Evolutionary conservation across 2,329 filamentous ascomycete genomes (phyloP).

Genomic region (Diaporthe citri): DNA sequence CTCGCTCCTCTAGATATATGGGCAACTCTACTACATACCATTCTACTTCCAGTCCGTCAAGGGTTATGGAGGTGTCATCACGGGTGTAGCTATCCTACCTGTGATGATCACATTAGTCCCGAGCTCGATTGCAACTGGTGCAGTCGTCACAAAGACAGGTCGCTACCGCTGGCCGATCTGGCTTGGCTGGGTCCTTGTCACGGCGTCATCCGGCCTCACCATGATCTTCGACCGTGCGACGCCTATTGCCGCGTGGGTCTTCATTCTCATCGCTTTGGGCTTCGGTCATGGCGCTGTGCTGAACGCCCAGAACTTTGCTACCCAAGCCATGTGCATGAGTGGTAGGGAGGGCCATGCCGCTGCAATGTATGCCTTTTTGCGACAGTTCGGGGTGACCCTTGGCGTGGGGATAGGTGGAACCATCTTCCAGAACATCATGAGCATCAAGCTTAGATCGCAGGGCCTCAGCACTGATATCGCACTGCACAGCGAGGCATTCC

Average conservation of each 20-base stretch:
- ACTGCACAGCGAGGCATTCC: not conserved
- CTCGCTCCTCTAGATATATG: constrained; percentile 25
- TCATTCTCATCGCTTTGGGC: constrained; percentile 38
- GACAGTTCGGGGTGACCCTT: constrained; percentile 41
- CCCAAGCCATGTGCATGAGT: constrained; percentile 41
- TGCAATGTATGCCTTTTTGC: constrained; percentile 34
- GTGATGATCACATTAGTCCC: constrained; percentile 39
- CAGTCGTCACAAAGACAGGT: constrained; percentile 38
- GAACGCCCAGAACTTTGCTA: constrained; percentile 42
- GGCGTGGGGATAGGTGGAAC: constrained; percentile 41
- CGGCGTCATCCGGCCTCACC: constrained; percentile 33
- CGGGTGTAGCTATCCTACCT: constrained; percentile 41
- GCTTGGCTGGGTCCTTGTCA: constrained; percentile 39
- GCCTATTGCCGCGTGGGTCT: constrained; percentile 31
- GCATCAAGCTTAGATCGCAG: constrained; percentile 33
- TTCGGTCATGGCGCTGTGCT: constrained; percentile 42
- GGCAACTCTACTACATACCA: constrained; percentile 40
- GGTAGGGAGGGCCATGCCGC: constrained; percentile 40
- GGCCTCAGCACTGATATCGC: constrained; percentile 17
- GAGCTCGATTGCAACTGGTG: constrained; percentile 40
- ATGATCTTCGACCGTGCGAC: constrained; percentile 37
- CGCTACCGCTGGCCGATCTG: constrained; percentile 42
- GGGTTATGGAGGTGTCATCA: constrained; percentile 34
- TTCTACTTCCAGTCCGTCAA: constrained; percentile 44
- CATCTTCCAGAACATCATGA: constrained; percentile 42